Evolutionary conservation across 768 basidiomycete species (phyloP), one percentile per base, ranked within the genome.

Genomic region (Pleurotus djamor): DNA sequence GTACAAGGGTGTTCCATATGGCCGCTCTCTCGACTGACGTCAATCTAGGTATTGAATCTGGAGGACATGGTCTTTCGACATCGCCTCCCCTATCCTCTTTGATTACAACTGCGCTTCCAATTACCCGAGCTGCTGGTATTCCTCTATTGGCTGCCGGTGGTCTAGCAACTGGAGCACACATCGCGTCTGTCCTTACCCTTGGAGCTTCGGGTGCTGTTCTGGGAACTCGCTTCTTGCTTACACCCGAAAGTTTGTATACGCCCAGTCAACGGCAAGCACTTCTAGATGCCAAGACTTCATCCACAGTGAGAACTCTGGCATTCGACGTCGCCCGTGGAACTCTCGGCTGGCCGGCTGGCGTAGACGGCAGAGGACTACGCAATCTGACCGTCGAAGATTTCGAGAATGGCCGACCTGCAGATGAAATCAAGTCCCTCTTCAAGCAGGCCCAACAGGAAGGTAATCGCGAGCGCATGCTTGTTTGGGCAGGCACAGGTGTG

Each of bases 121-220:
- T 70, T 9, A 61, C 84, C 14, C 68, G 78, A 3, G 65, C 72
- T 37, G 70, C 70, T 37, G 73, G 76, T 4, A 83, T 84, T 0
- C 82, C 82, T 3, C 64, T 94, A 56, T 71, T 94, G 34, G 91
- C 85, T 13, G 91, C 92, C 2, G 92, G 92, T 34, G 92, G 92
- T 0, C 64, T 94, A 57, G 77, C 79, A 3, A 83, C 76, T 32
- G 89, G 91, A 14, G 67, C 76, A 0, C 88, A 92, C 58, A 67
- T 91, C 49, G 87, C 89, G 36, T 76, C 86, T 4, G 68, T 87
- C 47, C 80, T 95, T 57, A 71, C 81, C 4, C 78, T 89, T 36
- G 91, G 91, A 12, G 88, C 85, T 2, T 74, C 84, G 21, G 92
- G 88, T 3, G 86, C 73, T 8, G 87, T 87, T 34, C 66, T 87